These are phyloP conservation scores for Malassezia vespertilionis DNA, from an alignment of 1,284 basidiomycete genomes.

Conservation along the genomic window DNA sequence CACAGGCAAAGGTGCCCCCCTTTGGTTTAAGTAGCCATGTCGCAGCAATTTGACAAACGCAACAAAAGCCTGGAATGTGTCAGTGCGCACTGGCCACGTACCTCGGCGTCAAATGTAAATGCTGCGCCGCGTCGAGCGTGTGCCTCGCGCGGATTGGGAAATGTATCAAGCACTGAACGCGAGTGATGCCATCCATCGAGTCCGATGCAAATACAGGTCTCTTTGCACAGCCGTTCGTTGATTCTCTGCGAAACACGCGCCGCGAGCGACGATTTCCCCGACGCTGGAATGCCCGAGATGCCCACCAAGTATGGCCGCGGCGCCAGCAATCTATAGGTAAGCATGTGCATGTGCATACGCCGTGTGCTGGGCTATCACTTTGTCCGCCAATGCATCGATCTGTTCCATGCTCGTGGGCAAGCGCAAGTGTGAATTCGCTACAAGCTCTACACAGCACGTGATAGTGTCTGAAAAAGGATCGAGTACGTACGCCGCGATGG, in stretches of 20 bases:
- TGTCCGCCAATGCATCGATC: neutral
- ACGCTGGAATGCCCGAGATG: slow-evolving; percentile 66
- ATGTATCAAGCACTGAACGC: slow-evolving; percentile 55
- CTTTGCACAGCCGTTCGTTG: neutral
- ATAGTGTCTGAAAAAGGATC: neutral
- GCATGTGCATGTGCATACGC: neutral
- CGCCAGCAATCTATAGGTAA: neutral
- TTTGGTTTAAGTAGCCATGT: neutral
- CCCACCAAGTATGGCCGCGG: slow-evolving; percentile 56
- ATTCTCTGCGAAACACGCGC: slow-evolving; percentile 48
- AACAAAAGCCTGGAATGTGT: slow-evolving; percentile 24
- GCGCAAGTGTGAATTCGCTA: slow-evolving; percentile 3
- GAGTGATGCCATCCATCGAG: slow-evolving; percentile 72
- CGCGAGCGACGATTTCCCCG: slow-evolving; percentile 68
- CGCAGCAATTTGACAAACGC: slow-evolving; percentile 23
- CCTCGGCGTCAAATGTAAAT: slow-evolving; percentile 40
- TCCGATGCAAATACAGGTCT: slow-evolving; percentile 54
- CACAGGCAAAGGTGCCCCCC: neutral
- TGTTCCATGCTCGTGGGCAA: neutral
- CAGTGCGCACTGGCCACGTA: slow-evolving; percentile 3
- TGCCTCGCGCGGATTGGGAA: slow-evolving; percentile 52
- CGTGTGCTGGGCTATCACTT: neutral
- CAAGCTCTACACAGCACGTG: neutral
- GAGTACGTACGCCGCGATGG: neutral
- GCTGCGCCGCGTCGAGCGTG: slow-evolving; percentile 38